A percentile compares a stretch with the other conserved stretches of the same genome.
Evolutionary conservation across 768 basidiomycete species (phyloP).

Genomic region (Psilocybe cyanescens): DNA sequence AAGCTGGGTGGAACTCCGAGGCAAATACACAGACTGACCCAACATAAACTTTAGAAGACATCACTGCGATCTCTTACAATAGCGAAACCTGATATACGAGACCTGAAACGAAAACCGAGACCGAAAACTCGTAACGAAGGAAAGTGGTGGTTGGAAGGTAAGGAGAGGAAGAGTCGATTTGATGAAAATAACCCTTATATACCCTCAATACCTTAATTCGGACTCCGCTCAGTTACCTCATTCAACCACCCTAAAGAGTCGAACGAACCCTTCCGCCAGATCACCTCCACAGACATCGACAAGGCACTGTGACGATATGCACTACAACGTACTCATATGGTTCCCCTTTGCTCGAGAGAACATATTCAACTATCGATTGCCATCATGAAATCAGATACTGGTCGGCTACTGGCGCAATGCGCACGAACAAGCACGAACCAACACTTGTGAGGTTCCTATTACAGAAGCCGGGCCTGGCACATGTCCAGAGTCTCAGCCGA

Average conservation of each 20-base stretch:
- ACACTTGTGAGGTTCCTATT: background rate
- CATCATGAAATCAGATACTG: conserved; percentile 4
- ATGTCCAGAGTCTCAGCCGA: conserved; percentile 14
- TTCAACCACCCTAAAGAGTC: conserved; percentile 9
- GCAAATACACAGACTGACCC: conserved; percentile 82
- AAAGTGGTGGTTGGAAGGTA: conserved; percentile 52
- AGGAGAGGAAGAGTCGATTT: conserved; percentile 34
- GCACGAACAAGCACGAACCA: background rate
- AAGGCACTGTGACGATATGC: no score
- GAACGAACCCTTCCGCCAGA: conserved; percentile 3
- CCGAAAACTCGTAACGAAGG: conserved; percentile 53
- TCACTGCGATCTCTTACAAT: conserved; percentile 61
- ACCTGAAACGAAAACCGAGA: conserved; percentile 59
- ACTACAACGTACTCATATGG: no score
- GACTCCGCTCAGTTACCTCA: conserved; percentile 32
- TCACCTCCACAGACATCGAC: background rate
- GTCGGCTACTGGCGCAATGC: background rate
- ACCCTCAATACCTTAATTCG: conserved; percentile 22
- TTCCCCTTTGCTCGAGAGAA: no score
- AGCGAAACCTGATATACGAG: conserved; percentile 55
- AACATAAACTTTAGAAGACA: conserved; percentile 90
- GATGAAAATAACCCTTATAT: conserved; percentile 32
- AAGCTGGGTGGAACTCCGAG: conserved; percentile 48
- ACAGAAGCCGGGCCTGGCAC: conserved; percentile 16
- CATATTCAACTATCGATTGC: background rate